These are phyloP conservation scores for Termitomyces sp. DNA, from an alignment of 768 basidiomycete species.

Conservation along the genomic window DNA sequence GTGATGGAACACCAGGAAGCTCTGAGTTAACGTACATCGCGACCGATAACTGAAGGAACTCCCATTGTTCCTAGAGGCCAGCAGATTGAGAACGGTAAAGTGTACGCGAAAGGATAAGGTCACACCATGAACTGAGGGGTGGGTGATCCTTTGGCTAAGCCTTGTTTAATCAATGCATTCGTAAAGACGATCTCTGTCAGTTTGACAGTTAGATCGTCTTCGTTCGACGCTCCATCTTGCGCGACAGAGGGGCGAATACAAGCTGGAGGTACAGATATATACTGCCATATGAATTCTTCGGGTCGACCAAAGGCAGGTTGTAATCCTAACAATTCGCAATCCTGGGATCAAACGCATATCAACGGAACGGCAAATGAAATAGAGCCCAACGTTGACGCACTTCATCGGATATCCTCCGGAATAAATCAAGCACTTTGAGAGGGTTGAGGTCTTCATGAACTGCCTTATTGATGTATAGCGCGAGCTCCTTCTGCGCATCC, in stretches of 20 bases:
- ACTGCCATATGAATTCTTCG: constrained; percentile 98
- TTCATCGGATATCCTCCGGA: constrained; percentile 89
- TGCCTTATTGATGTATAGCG: constrained; percentile 79
- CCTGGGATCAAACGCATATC: constrained; percentile 38
- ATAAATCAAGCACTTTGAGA: constrained; percentile 87
- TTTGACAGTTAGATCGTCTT: constrained; percentile 97
- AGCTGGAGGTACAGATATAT: constrained; percentile 95
- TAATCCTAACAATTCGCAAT: constrained; percentile 91
- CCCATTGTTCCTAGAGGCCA: constrained; percentile 85
- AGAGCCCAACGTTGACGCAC: constrained; percentile 29
- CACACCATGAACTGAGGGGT: constrained; percentile 85
- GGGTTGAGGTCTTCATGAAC: constrained; percentile 93
- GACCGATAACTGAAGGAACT: constrained; percentile 88
- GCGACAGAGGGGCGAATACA: constrained; percentile 96
- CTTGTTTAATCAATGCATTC: constrained; percentile 89
- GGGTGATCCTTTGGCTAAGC: constrained; percentile 80
- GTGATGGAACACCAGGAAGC: constrained; percentile 85
- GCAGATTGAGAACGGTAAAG: neutral
- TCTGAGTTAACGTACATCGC: constrained; percentile 99
- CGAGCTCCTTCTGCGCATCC: constrained; percentile 83
- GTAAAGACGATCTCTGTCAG: constrained; percentile 95
- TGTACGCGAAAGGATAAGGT: neutral
- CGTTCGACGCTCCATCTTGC: constrained; percentile 97
- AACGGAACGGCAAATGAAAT: neutral
- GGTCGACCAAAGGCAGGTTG: constrained; percentile 86